A percentile compares a stretch with the other conserved stretches of the same genome.
These are phyloP conservation scores for Diaporthe nobilis DNA, from an alignment of 2,329 filamentous ascomycete species.

Conservation along the genomic window DNA sequence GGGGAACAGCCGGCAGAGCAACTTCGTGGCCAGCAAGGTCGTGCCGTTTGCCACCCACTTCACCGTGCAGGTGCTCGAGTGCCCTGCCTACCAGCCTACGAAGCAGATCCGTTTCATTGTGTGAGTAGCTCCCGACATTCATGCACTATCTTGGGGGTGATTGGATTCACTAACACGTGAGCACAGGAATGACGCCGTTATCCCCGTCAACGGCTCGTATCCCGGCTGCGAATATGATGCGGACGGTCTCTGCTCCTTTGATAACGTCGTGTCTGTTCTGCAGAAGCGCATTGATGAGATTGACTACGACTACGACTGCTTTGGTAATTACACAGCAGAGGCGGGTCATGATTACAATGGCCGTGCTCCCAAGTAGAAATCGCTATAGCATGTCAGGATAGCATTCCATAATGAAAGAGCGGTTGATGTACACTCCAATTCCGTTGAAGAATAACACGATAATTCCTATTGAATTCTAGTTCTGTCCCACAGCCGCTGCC, in stretches of 20 bases:
- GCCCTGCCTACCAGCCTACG: constrained; percentile 48
- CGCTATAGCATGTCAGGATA: background rate
- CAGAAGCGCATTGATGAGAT: constrained; percentile 50
- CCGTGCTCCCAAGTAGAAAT: constrained; percentile 45
- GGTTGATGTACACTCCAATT: no score
- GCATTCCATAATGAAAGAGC: no score
- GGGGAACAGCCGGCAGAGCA: constrained; percentile 45
- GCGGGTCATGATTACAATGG: constrained; percentile 50
- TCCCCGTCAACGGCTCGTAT: constrained; percentile 49
- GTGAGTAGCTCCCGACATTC: constrained; percentile 44
- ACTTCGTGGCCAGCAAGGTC: constrained; percentile 50
- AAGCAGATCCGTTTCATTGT: constrained; percentile 53
- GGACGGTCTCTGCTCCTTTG: constrained; percentile 51
- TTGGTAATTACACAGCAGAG: constrained; percentile 47
- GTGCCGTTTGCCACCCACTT: constrained; percentile 53
- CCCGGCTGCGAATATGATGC: constrained; percentile 47
- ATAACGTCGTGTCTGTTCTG: constrained; percentile 50
- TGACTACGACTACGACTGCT: constrained; percentile 51
- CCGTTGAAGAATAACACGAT: no score
- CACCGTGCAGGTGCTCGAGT: constrained; percentile 52
- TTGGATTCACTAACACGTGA: background rate
- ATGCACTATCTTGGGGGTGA: rapidly evolving
- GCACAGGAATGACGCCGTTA: constrained; percentile 52
- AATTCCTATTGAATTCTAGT: background rate
- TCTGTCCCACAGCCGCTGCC: background rate